phyloP scores from a whole-genome alignment of 108 stramenopile species.

The Cyclotella kingstonii region DNA sequence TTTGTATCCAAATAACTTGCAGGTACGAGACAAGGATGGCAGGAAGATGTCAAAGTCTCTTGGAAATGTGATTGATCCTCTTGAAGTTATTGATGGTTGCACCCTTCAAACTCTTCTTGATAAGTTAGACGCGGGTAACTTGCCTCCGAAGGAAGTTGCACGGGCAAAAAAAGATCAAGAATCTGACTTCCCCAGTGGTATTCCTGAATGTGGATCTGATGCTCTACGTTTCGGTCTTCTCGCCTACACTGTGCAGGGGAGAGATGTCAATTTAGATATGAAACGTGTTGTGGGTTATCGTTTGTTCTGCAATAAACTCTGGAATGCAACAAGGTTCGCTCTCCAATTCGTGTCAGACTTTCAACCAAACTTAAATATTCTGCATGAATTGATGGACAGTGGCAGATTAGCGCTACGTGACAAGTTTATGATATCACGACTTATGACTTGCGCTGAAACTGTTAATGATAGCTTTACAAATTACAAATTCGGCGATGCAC shows the following conservation, averaged over 20 bases:
- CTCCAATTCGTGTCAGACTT: conserved; percentile 90
- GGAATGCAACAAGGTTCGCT: conserved; percentile 96
- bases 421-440: conserved; percentile 89
- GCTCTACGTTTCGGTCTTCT: conserved; percentile 97
- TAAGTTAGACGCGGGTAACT: conserved; percentile 92
- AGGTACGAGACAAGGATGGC: conserved; percentile 96
- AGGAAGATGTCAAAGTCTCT: conserved; percentile 99
- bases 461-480: conserved; percentile 71
- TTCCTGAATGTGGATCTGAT: conserved; percentile 98
- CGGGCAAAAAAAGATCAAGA: conserved; percentile 93
- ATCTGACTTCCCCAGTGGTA: conserved; percentile 95
- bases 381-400: conserved; percentile 79
- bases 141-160: conserved; percentile 92
- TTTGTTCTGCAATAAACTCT: conserved; percentile 99
- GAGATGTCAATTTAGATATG: conserved; percentile 99
- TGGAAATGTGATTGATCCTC: conserved; percentile 98
- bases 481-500: conserved; percentile 91
- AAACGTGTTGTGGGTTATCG: conserved; percentile 97
- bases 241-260: conserved; percentile 96
- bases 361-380: conserved; percentile 73
- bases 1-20: not conserved
- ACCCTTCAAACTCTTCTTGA: conserved; percentile 77
- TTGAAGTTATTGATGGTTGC: conserved; percentile 97
- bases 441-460: conserved; percentile 74
- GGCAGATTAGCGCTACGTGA: conserved; percentile 85